phyloP scores from a whole-genome alignment of 2,329 filamentous ascomycete species.

The Daldinia sp. region DNA sequence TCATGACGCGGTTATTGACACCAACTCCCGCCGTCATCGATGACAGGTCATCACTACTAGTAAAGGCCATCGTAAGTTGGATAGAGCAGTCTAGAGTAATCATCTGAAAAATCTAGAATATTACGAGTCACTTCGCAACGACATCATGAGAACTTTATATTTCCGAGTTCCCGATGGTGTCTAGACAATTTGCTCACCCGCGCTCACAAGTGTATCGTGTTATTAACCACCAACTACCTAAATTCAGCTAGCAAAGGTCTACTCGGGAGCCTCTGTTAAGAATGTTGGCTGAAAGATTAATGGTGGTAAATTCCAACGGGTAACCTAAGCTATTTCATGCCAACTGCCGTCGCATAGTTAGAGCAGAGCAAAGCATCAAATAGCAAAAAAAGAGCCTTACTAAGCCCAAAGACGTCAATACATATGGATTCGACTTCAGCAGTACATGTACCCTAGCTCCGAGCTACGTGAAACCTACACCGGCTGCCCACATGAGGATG shows the following conservation, averaged over 20 bases:
- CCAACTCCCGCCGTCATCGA: constrained; percentile 20
- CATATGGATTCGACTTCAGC: background rate
- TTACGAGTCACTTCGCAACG: constrained; percentile 12
- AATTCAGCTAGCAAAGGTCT: background rate
- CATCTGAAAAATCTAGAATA: background rate
- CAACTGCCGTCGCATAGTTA: background rate
- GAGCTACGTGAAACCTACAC: constrained; percentile 12
- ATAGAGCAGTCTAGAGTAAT: constrained; percentile 12
- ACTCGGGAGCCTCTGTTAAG: background rate
- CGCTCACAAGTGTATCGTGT: background rate
- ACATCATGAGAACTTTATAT: constrained; percentile 25
- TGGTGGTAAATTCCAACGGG: background rate
- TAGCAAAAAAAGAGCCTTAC: background rate
- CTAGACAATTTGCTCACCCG: background rate
- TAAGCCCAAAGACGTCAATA: background rate
- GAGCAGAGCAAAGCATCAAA: background rate
- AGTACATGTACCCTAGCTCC: background rate
- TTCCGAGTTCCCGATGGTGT: constrained; percentile 10
- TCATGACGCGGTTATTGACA: constrained; percentile 20
- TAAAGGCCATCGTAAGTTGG: constrained; percentile 1
- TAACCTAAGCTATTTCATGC: background rate
- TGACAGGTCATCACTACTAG: constrained; percentile 10
- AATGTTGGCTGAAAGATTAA: background rate
- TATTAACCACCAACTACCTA: background rate
- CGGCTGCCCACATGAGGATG: constrained; percentile 31